These are phyloP conservation scores for Echinochloa phyllopogon DNA, from an alignment of 176 grass and related monocot genomes.

Conservation along the genomic window DNA sequence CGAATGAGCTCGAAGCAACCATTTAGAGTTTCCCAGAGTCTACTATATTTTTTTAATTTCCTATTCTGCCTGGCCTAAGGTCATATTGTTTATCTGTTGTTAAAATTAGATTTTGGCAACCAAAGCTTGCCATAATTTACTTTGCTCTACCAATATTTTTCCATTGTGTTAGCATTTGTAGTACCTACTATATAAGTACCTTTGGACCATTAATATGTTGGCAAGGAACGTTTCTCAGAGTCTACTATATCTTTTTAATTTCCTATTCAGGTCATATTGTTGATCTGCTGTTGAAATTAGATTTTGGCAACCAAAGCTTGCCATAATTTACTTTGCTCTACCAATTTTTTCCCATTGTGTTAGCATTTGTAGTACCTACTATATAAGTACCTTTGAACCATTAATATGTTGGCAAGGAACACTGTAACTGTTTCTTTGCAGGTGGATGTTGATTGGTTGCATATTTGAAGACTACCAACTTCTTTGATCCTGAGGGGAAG, in stretches of 20 bases:
- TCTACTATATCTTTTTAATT: too few species aligned
- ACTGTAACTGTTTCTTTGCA: conserved; percentile 26
- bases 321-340: not conserved
- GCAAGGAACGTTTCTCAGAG: too few species aligned
- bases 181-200: not conserved
- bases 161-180: not conserved
- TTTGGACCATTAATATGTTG: not conserved
- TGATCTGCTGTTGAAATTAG: conserved; percentile 7
- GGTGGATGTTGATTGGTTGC: conserved; percentile 41
- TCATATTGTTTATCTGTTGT: conserved; percentile 8
- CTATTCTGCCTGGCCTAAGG: not conserved
- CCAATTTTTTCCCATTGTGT: not conserved
- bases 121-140: not conserved
- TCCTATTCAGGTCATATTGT: too few species aligned
- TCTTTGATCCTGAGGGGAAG: conserved; percentile 38
- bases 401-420: not conserved
- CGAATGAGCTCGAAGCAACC: not conserved
- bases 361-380: not conserved
- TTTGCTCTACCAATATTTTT: not conserved
- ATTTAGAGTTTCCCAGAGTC: not conserved
- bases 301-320: not conserved
- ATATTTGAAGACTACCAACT: conserved; percentile 30
- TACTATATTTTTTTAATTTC: not conserved
- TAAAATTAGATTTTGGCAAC: not conserved
- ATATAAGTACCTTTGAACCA: not conserved